Evolutionary conservation across 1,139 yeast genomes (phyloP).

Genomic region (Sugiyamaella paludigena): DNA sequence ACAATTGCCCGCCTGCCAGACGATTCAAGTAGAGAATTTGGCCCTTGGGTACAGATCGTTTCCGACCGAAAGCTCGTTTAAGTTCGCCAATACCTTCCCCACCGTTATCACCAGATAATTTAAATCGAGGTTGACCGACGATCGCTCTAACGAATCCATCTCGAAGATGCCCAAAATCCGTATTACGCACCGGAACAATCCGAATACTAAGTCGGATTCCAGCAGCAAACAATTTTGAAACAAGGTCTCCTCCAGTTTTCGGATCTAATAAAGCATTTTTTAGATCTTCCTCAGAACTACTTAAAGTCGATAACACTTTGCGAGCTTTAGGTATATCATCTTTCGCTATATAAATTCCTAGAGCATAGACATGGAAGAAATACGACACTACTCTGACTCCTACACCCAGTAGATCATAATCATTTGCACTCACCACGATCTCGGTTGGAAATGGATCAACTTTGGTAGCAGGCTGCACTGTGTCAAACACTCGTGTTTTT

Average conservation of each 20-base stretch:
- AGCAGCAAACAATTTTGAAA: constrained; percentile 56
- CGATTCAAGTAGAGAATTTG: constrained; percentile 54
- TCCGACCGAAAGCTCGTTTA: constrained; percentile 40
- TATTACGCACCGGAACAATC: constrained; percentile 81
- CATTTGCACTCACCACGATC: constrained; percentile 28
- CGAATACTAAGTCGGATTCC: constrained; percentile 66
- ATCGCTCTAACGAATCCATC: constrained; percentile 86
- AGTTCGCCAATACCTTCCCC: constrained; percentile 39
- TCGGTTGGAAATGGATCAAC: constrained; percentile 35
- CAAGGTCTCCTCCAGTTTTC: constrained; percentile 50
- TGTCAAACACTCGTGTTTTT: not conserved
- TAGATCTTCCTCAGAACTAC: constrained; percentile 28
- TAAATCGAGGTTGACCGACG: constrained; percentile 50
- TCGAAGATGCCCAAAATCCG: constrained; percentile 82
- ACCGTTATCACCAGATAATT: constrained; percentile 31
- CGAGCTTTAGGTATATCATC: constrained; percentile 52
- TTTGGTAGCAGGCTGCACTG: constrained; percentile 37
- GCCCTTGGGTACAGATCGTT: constrained; percentile 51
- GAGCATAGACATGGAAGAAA: constrained; percentile 79
- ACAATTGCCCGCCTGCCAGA: constrained; percentile 46
- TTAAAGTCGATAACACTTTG: constrained; percentile 39
- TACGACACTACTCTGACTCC: constrained; percentile 86
- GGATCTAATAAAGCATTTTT: constrained; percentile 55
- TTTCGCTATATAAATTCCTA: constrained; percentile 72
- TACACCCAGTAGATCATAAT: constrained; percentile 61